Base-by-base conservation (phyloP, 352 stramenopile genomes). In the Phytophthora syringae region DNA sequence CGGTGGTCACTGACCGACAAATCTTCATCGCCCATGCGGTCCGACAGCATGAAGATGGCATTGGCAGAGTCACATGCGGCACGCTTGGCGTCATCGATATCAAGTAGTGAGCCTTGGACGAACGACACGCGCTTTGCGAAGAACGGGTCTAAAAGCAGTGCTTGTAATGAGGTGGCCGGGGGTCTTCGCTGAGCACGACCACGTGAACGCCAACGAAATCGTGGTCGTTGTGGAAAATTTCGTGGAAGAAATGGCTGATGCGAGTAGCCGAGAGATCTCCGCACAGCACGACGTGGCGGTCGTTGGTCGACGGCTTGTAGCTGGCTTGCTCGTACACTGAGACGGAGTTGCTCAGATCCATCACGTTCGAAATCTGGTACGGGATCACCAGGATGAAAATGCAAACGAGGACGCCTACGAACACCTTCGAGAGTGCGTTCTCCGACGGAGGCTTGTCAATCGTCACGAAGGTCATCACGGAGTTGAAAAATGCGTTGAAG, bases 401-500 rank as follows among this genome's bases (percentile, higher is more conserved):
- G 49, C 92, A 85, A 32, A 95, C 86, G 20, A 95, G 80, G 36
- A 90, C 73, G 32, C 85, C 86, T 40, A 95, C 84, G 50, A 93
- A 94, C 9, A 90, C 57, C 62, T 94, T 93, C 16, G 87, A 84
- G 18, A 95, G 74, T n/a, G 74, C 70, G 52, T 93, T 95, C 50
- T 95, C 85, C 5, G 87, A 86, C 2, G 87, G 86, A 10, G 87
- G 87, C 28, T 86, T 92, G 55, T 93, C 80, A 57, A 95, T 95
- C 12, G 87, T 93, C 43, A 95, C 87, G 20, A 95, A 95, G 16
- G 92, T 86, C 58, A 95, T 84, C 7, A 95, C 80, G 20, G 87
- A 95, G 53, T 95, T 95, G 77, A 95, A 95, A 45, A 92, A 93
- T 21, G 87, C 76, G 57, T 94, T 94, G 72, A 95, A 95, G 52